Conservation (phyloP, 768 basidiomycete species). For the Tylopilus vinaceipallidus region DNA sequence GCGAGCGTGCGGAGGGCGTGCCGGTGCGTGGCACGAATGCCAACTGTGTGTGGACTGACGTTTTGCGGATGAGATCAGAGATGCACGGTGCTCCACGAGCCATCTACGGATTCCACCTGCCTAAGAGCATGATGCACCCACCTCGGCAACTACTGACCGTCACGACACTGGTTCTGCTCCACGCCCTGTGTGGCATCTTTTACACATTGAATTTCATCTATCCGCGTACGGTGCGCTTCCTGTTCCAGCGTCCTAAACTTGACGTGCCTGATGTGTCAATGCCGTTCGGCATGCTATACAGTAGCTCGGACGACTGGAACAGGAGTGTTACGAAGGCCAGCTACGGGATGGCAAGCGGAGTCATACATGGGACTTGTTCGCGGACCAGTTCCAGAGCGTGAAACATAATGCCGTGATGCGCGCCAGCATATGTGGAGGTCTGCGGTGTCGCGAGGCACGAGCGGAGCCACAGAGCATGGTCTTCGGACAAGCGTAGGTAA, state of each 20-base stretch:
- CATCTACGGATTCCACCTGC: slow-evolving; percentile 56
- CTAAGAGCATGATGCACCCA: slow-evolving; percentile 16
- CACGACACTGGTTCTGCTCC: slow-evolving; percentile 76
- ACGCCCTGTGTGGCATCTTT: slow-evolving; percentile 79
- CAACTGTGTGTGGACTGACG: no score
- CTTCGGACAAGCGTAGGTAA: no score
- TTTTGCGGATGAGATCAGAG: no score
- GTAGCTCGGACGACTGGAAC: slow-evolving; percentile 74
- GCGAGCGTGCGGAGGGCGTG: no score
- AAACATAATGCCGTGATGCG: slow-evolving; percentile 51
- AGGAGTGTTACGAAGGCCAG: slow-evolving; percentile 80
- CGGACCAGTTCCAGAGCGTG: slow-evolving; percentile 75
- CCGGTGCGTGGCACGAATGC: no score
- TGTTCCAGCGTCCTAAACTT: slow-evolving; percentile 83
- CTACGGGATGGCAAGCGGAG: slow-evolving; percentile 70
- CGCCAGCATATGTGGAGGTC: slow-evolving; percentile 52
- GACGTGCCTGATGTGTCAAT: slow-evolving; percentile 86
- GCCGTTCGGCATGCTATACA: slow-evolving; percentile 87
- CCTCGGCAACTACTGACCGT: slow-evolving; percentile 70
- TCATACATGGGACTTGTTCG: slow-evolving; percentile 86
- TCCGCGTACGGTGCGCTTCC: slow-evolving; percentile 80
- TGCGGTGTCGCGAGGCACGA: no score
- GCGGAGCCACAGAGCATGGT: no score
- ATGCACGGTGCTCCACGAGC: no score
- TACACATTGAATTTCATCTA: slow-evolving; percentile 89